Conservation (phyloP, 2,329 filamentous ascomycete genomes). For the Epichloe sp. region DNA sequence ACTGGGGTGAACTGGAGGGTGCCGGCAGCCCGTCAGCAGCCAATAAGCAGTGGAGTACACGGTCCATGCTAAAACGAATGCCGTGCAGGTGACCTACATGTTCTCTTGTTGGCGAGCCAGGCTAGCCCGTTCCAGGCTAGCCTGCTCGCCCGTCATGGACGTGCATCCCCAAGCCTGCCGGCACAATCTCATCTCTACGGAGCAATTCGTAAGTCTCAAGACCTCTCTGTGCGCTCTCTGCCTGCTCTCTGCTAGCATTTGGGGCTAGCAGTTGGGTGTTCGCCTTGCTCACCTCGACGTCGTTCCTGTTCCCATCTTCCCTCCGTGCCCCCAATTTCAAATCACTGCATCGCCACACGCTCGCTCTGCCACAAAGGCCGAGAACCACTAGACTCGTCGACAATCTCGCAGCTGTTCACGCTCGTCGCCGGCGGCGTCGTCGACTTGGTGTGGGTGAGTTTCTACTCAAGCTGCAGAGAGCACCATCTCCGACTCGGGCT, state of each 20-base stretch:
- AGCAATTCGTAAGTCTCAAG: too few species aligned
- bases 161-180: too few species aligned
- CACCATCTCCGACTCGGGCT: background rate
- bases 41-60: conserved; percentile 1
- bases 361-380: background rate
- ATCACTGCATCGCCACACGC: background rate
- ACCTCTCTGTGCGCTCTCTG: too few species aligned
- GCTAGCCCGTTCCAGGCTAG: too few species aligned
- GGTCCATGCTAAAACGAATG: background rate
- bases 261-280: too few species aligned
- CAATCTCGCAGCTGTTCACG: background rate
- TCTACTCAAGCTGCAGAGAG: background rate
- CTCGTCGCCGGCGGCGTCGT: background rate
- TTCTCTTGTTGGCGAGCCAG: too few species aligned
- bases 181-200: too few species aligned
- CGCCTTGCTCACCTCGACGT: background rate
- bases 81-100: conserved; percentile 5
- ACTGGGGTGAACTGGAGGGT: conserved; percentile 1
- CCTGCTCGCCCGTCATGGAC: too few species aligned
- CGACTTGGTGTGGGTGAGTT: background rate
- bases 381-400: background rate
- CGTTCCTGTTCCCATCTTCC: background rate
- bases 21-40: background rate
- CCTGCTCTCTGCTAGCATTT: too few species aligned
- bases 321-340: background rate